phyloP scores from a whole-genome alignment of 2,329 filamentous ascomycete species.

The Hymenoscyphus linearis region DNA sequence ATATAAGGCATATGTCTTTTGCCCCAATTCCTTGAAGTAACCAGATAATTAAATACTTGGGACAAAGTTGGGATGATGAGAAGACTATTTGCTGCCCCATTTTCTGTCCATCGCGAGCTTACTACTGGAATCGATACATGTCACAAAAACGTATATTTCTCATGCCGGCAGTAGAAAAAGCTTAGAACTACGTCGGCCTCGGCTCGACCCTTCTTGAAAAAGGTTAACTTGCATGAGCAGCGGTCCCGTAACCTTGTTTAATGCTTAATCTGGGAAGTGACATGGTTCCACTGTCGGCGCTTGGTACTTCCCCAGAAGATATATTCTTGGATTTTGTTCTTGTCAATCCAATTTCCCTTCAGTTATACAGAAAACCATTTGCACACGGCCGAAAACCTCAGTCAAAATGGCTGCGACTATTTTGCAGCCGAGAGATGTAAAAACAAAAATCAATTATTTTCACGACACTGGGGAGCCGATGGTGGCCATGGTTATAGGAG shows the following conservation, averaged over 20 bases:
- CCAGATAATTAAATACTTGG: no score
- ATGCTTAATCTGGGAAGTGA: neutral
- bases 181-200: neutral
- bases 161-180: no score
- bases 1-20: no score
- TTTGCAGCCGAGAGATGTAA: neutral
- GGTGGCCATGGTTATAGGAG: neutral
- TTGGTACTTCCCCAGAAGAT: neutral
- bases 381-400: neutral
- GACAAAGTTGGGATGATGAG: no score
- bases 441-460: neutral
- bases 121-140: no score
- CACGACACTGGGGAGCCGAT: neutral
- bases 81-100: no score
- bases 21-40: no score
- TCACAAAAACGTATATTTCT: no score
- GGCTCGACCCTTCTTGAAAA: neutral
- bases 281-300: neutral
- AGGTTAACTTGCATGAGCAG: neutral
- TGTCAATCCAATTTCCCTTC: neutral
- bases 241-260: neutral
- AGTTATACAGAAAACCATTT: neutral
- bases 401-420: neutral
- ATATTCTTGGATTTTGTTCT: neutral
- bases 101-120: no score